Percentiles rank a stretch among this genome's conserved stretches.
These are phyloP conservation scores for Pyrus hybrid DNA, from an alignment of 331 rosid genomes.

Conservation along the genomic window DNA sequence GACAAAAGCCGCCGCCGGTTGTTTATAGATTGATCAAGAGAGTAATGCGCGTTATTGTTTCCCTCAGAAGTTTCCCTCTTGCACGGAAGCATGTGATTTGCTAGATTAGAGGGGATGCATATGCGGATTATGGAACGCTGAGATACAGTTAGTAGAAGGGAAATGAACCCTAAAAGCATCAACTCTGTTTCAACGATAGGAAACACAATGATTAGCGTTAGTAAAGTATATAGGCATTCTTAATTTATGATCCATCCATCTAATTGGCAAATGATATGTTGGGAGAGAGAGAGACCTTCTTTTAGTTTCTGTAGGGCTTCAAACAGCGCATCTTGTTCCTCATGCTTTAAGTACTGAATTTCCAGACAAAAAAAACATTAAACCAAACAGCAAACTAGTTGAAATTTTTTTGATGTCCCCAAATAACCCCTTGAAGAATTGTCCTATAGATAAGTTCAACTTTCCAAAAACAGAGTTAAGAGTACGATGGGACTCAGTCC, in stretches of 20 bases:
- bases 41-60: constrained; percentile 15
- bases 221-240: not conserved
- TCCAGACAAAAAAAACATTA: not conserved
- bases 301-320: constrained; percentile 62
- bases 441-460: not conserved
- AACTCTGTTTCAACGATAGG: constrained; percentile 47
- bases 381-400: constrained; percentile 2
- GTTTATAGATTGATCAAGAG: constrained; percentile 10
- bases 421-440: not conserved
- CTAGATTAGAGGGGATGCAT: constrained; percentile 49
- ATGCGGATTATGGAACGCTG: constrained; percentile 52
- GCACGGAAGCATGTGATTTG: constrained; percentile 79
- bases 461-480: not conserved
- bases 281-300: constrained; percentile 51
- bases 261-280: not conserved
- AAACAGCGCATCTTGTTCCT: constrained; percentile 30
- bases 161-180: constrained; percentile 95
- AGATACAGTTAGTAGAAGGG: constrained; percentile 67
- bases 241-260: too few species aligned
- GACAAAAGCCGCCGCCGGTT: constrained; percentile 57
- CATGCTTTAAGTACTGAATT: constrained; percentile 36
- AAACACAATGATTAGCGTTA: constrained; percentile 20
- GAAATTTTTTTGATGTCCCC: not conserved
- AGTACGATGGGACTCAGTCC: not conserved
- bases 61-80: constrained; percentile 26